Conservation (phyloP, 306 rosid species). For the Vigna nakashimae region DNA sequence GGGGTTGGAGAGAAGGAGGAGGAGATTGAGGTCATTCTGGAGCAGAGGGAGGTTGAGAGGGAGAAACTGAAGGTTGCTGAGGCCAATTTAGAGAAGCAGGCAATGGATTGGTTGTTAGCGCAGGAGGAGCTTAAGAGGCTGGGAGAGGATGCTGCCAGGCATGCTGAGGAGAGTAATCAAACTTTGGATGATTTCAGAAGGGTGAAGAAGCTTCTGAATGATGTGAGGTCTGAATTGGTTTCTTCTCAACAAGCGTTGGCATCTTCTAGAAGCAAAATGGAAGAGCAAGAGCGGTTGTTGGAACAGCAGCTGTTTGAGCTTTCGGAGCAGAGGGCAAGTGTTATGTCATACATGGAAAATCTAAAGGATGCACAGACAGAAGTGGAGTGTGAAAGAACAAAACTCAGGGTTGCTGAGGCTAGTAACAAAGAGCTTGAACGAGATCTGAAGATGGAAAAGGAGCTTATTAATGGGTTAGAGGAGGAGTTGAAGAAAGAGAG, state of each 20-base stretch:
- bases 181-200: constrained; percentile 67
- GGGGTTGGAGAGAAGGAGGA: constrained; percentile 66
- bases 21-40: constrained; percentile 54
- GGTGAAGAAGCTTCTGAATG: constrained; percentile 76
- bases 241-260: constrained; percentile 84
- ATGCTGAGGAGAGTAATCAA: constrained; percentile 58
- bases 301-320: constrained; percentile 71
- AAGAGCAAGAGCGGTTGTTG: constrained; percentile 74
- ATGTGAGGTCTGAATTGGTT: constrained; percentile 80
- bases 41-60: constrained; percentile 59
- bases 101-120: constrained; percentile 76
- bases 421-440: constrained; percentile 70
- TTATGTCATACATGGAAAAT: constrained; percentile 69
- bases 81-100: constrained; percentile 75
- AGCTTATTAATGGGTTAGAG: constrained; percentile 64
- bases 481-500: constrained; percentile 73
- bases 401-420: constrained; percentile 67
- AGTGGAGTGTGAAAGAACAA: constrained; percentile 76
- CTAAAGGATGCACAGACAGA: constrained; percentile 75
- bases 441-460: constrained; percentile 65
- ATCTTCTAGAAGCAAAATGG: constrained; percentile 72
- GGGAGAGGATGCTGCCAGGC: constrained; percentile 63
- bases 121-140: constrained; percentile 78
- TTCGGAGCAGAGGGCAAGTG: constrained; percentile 64
- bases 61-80: constrained; percentile 70